Percentiles rank a stretch among this genome's conserved stretches.
These are phyloP conservation scores for Aspergillus ostianus DNA, from an alignment of 495 filamentous ascomycete species.

Conservation along the genomic window DNA sequence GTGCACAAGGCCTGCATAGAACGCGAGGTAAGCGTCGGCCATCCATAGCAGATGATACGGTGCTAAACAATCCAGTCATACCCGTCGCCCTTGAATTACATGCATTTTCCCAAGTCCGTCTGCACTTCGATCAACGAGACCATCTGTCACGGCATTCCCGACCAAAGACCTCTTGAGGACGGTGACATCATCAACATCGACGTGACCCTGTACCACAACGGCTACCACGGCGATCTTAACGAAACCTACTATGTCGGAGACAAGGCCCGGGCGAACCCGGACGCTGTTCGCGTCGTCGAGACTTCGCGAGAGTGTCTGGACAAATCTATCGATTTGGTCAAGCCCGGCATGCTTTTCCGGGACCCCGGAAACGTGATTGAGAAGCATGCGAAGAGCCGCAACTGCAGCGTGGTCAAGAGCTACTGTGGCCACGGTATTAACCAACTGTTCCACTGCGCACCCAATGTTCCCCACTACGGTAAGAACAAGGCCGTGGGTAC, in stretches of 20 bases:
- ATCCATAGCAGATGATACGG: slow-evolving; percentile 14
- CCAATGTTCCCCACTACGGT: slow-evolving; percentile 83
- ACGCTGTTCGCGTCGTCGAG: slow-evolving; percentile 83
- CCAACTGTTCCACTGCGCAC: slow-evolving; percentile 77
- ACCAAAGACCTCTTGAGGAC: slow-evolving; percentile 72
- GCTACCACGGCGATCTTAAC: slow-evolving; percentile 87
- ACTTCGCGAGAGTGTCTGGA: slow-evolving; percentile 76
- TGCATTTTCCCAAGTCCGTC: slow-evolving; percentile 94
- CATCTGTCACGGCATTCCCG: slow-evolving; percentile 92
- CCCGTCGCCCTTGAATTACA: slow-evolving; percentile 94
- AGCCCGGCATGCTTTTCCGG: slow-evolving; percentile 81
- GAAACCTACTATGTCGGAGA: slow-evolving; percentile 91
- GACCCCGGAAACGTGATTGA: slow-evolving; percentile 84
- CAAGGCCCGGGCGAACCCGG: slow-evolving; percentile 68
- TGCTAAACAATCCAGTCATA: slow-evolving; percentile 67
- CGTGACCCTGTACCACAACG: slow-evolving; percentile 81
- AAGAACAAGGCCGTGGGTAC: slow-evolving; percentile 89
- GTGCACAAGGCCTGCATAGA: slow-evolving; percentile 96
- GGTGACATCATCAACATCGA: slow-evolving; percentile 91
- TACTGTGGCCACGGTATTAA: slow-evolving; percentile 91
- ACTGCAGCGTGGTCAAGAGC: slow-evolving; percentile 82
- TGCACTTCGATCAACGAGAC: slow-evolving; percentile 96
- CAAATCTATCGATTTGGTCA: slow-evolving; percentile 80
- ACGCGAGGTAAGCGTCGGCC: slow-evolving; percentile 64
- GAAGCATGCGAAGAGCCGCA: slow-evolving; percentile 73